phyloP scores from a whole-genome alignment of 352 stramenopile genomes.

The Phytophthora sojae region DNA sequence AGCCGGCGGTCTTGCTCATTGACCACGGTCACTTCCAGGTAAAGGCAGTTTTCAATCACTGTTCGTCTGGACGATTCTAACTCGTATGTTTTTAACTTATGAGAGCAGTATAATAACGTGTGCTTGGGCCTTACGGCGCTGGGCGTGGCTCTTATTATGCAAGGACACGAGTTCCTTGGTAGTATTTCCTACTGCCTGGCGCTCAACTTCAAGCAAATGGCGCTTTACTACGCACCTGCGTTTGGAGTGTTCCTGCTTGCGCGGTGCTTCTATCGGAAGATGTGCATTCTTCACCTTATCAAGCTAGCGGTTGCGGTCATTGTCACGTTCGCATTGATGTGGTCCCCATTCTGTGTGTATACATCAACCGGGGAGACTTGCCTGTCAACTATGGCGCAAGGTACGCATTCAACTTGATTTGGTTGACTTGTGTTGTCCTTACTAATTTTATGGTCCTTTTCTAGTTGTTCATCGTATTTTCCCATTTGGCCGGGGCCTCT shows the following conservation, averaged over 20 bases:
- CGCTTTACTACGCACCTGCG: constrained; percentile 97
- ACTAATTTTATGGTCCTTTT: constrained; percentile 9
- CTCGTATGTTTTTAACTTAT: not conserved
- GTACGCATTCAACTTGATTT: constrained; percentile 27
- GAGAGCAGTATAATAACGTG: constrained; percentile 95
- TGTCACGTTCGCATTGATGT: constrained; percentile 90
- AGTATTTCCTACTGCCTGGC: constrained; percentile 92
- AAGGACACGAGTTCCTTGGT: constrained; percentile 81
- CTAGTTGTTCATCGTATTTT: constrained; percentile 95
- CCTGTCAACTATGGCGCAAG: constrained; percentile 70
- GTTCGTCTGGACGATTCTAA: not conserved
- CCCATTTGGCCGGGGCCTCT: constrained; percentile 95
- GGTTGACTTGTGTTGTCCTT: not conserved
- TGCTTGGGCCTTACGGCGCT: constrained; percentile 93
- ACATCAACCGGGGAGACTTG: constrained; percentile 53
- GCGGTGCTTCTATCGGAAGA: constrained; percentile 76
- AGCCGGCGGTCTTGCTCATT: constrained; percentile 94
- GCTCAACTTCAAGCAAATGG: constrained; percentile 99
- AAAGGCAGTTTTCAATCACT: constrained; percentile 1
- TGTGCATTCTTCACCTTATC: constrained; percentile 59
- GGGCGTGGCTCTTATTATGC: constrained; percentile 72
- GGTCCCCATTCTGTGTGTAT: constrained; percentile 90
- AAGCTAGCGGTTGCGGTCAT: constrained; percentile 91
- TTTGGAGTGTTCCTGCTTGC: constrained; percentile 95
- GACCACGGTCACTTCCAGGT: constrained; percentile 99